Base-by-base conservation (phyloP, 208 protist species). In the Trypanosoma theileri region DNA sequence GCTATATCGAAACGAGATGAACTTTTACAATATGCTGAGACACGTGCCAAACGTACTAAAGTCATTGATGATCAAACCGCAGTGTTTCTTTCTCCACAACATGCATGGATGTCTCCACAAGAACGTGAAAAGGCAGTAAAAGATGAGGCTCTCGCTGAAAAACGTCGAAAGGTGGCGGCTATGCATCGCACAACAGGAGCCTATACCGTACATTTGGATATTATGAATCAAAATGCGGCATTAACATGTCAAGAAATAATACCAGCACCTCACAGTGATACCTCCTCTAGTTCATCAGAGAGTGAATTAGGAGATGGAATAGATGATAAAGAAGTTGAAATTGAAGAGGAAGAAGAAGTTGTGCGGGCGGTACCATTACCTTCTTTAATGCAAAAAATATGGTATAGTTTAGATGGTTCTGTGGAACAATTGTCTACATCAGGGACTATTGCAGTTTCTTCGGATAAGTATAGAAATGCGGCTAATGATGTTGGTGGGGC, bases 51-150 rank as follows among this genome's bases (percentile, higher is more conserved):
- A 71, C 84, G 86, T 11, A 94, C 88, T 14, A 88, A 66, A 42
- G 86, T 96, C 11, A 92, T 94, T 69, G 92, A 96, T 70, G 92
- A 96, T 63, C 89, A 96, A 74, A 77, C 79, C 0, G 85, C 82
- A 1, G 82, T 84, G 8, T 77, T 94, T 42, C 84, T 93, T 48
- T 71, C 82, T 4, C 82, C 88, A 21, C 77, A 93, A 58, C 80
- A 81, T 58, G 88, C 86, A 60, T 96, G 92, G 89, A 83, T 94
- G 74, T 79, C 87, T 3, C 68, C 72, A 8, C 61, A 69, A 55
- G 86, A 94, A 63, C 75, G 89, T n/a, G 53, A 77, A 50, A 71
- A 77, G 21, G 80, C 73, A 0, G 73, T 86, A 31, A 79, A 84
- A 74, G 75, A 85, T 14, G 71, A 80, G 14, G 85, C 80, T 0